phyloP scores from a whole-genome alignment of 306 rosid species.

The Comarum palustre region DNA sequence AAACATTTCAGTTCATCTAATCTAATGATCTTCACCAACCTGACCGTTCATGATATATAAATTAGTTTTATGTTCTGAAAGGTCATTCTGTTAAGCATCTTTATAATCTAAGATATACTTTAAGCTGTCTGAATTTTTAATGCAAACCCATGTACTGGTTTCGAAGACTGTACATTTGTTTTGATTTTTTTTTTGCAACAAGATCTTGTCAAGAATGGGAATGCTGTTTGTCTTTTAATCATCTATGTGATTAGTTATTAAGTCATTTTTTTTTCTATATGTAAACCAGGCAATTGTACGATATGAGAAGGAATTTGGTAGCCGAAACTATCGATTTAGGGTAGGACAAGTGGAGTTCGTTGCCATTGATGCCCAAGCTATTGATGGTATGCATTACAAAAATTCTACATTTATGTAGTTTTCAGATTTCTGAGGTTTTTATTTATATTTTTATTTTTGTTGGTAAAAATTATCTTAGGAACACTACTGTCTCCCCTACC shows the following conservation, averaged over 20 bases:
- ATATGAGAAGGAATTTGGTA: slow-evolving; percentile 64
- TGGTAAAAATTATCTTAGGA: background rate
- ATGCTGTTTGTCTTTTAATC: slow-evolving; percentile 10
- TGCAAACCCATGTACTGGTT: background rate
- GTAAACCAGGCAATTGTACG: slow-evolving; percentile 52
- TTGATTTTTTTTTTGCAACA: background rate
- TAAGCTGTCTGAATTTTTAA: slow-evolving; percentile 2
- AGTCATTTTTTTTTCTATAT: background rate
- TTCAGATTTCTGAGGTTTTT: background rate
- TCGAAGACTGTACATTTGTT: background rate
- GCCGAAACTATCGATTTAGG: slow-evolving; percentile 48
- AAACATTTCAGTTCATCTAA: background rate
- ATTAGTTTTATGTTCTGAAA: background rate
- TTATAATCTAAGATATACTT: background rate
- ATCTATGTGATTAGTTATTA: slow-evolving; percentile 11
- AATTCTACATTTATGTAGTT: background rate
- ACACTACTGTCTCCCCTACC: background rate
- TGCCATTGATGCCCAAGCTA: slow-evolving; percentile 68
- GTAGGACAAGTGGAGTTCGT: slow-evolving; percentile 73
- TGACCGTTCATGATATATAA: background rate
- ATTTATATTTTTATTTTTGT: background rate
- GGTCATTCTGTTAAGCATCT: slow-evolving; percentile 13
- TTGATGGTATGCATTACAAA: slow-evolving; percentile 56
- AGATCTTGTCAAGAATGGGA: background rate
- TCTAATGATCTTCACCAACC: background rate